Conservation (phyloP, 2,329 filamentous ascomycete genomes). For the Pseudogymnoascus sp. region DNA sequence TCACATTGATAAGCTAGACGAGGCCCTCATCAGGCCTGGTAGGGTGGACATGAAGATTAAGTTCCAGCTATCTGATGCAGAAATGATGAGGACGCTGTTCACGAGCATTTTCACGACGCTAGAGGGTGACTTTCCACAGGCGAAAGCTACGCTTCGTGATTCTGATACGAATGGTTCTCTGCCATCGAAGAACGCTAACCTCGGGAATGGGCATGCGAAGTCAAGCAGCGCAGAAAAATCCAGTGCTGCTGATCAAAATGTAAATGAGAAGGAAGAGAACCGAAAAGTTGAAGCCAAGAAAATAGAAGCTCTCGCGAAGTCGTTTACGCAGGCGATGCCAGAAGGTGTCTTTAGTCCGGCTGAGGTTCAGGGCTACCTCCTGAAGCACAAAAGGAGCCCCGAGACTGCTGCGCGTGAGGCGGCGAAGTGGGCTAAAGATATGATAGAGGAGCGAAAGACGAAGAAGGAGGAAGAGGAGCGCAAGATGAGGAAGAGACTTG, state of each 20-base stretch:
- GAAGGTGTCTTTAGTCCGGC: conserved; percentile 47
- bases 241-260: background rate
- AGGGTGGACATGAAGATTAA: conserved; percentile 51
- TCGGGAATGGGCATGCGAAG: background rate
- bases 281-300: conserved; percentile 8
- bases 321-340: conserved; percentile 47
- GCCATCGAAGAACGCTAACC: background rate
- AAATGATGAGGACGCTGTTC: conserved; percentile 25
- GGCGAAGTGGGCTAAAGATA: conserved; percentile 44
- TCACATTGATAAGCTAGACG: conserved; percentile 51
- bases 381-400: conserved; percentile 53
- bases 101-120: conserved; percentile 31
- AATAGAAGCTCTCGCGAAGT: conserved; percentile 34
- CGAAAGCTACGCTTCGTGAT: background rate
- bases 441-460: conserved; percentile 38
- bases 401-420: conserved; percentile 45
- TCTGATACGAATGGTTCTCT: background rate
- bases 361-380: conserved; percentile 56
- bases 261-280: conserved; percentile 7
- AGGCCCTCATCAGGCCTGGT: conserved; percentile 53
- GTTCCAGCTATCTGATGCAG: conserved; percentile 34
- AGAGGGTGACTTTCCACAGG: conserved; percentile 19
- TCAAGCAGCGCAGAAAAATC: conserved; percentile 10
- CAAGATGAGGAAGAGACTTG: conserved; percentile 19
- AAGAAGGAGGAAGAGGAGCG: conserved; percentile 21